Evolutionary conservation across 352 stramenopile genomes (phyloP).

Genomic region (Globisporangium abappressorium): DNA sequence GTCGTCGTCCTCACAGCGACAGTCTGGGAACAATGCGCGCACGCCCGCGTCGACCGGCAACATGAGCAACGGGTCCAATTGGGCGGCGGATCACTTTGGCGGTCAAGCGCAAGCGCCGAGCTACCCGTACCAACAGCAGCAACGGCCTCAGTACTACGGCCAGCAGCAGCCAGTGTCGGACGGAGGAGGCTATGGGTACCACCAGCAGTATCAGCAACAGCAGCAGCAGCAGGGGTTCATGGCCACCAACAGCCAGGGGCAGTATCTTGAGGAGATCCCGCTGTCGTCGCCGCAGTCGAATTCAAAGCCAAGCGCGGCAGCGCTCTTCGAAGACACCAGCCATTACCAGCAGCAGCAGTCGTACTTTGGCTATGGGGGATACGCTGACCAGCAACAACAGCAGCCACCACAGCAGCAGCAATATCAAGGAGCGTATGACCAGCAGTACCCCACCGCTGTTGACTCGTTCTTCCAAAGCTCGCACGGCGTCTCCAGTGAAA

Average conservation of each 20-base stretch:
- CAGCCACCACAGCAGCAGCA: constrained; percentile 12
- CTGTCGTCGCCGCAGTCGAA: constrained; percentile 24
- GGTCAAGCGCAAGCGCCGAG: constrained; percentile 8
- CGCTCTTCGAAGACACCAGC: constrained; percentile 26
- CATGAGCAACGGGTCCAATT: constrained; percentile 1
- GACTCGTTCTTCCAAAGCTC: constrained; percentile 28
- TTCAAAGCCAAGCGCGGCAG: constrained; percentile 24
- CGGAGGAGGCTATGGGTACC: background rate
- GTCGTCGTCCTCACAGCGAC: background rate
- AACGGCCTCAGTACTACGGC: constrained; percentile 10
- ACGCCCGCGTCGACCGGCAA: background rate
- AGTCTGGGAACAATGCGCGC: background rate
- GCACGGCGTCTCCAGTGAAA: background rate
- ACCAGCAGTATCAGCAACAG: constrained; percentile 8
- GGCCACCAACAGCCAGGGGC: constrained; percentile 2
- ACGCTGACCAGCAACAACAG: background rate
- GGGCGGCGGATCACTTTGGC: constrained; percentile 2
- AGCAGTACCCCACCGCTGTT: constrained; percentile 12
- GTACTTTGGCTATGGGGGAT: constrained; percentile 3
- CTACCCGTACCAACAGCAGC: constrained; percentile 6
- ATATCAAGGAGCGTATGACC: constrained; percentile 13
- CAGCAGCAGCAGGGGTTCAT: constrained; percentile 10
- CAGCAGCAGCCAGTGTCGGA: constrained; percentile 14
- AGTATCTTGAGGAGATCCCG: constrained; percentile 30
- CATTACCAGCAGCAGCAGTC: constrained; percentile 14